phyloP scores from a whole-genome alignment of 164 flowering plant genomes.

The Magnolia sinica region DNA sequence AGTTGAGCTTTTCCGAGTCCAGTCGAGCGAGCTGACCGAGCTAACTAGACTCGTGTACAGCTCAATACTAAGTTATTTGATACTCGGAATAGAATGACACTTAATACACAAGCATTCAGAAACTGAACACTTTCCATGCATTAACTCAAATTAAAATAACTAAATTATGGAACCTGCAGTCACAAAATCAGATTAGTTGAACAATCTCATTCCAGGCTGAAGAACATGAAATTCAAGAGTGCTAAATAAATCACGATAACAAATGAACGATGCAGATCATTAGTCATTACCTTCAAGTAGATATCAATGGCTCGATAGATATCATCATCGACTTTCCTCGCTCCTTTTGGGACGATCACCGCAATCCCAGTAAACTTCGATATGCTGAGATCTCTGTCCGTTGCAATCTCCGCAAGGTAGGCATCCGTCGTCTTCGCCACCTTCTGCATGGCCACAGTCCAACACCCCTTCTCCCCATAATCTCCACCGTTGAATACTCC shows the following conservation, averaged over 20 bases:
- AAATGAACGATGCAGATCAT: background rate
- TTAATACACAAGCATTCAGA: too few relatives aligned
- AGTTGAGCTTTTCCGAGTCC: too few relatives aligned
- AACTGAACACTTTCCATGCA: too few relatives aligned
- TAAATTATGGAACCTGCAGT: too few relatives aligned
- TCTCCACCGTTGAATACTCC: conserved; percentile 50
- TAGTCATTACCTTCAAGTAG: conserved; percentile 56
- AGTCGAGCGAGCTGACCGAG: too few relatives aligned
- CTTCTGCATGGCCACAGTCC: conserved; percentile 49
- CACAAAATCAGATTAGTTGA: too few relatives aligned
- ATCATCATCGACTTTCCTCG: conserved; percentile 78
- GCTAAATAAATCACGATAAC: background rate
- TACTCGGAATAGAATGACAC: too few relatives aligned
- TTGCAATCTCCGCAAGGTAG: conserved; percentile 74
- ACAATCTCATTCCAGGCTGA: too few relatives aligned
- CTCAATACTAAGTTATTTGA: too few relatives aligned
- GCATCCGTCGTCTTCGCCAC: conserved; percentile 72
- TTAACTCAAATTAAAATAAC: too few relatives aligned
- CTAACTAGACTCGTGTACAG: too few relatives aligned
- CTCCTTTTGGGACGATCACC: conserved; percentile 58
- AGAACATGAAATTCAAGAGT: too few relatives aligned
- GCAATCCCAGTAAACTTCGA: conserved; percentile 91
- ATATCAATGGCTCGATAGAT: conserved; percentile 84
- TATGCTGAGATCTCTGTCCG: conserved; percentile 53
- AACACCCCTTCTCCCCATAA: conserved; percentile 22